Evolutionary conservation across 2,329 filamentous ascomycete species (phyloP), one percentile per base, ranked within the genome.

Genomic region (Microthyrium microscopicum): DNA sequence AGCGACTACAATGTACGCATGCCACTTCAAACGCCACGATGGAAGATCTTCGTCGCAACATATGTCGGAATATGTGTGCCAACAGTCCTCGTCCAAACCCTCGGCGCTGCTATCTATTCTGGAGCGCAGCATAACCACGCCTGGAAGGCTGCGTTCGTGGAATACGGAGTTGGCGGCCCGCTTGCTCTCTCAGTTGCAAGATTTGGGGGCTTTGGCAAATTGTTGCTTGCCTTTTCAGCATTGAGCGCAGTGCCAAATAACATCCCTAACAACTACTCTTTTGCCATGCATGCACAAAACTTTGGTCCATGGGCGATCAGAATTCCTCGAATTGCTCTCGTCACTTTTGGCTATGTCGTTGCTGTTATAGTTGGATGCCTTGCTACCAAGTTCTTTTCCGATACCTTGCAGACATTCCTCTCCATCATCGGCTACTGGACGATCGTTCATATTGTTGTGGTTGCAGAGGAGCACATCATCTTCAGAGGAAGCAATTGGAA

Each of bases 1-100:
- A 49, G 51, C 0, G 52, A 56, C 33, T 56, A 54, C 34, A 56
- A 55, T 33, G 52, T 55, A 11, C 49, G 49, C 5, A 55, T 55
- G 52, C 51, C 52, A 4, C 41, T 46, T n/a, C 42, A 47, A 12
- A 54, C 52, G 7, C 46, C 50, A 13, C 42, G 47, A 2, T 47
- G 44, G 40, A 45, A 47, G 28, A 52, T 53, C n/a, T 51, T 53
- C 31, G 34, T 41, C 16, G 49, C 46, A 15, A 41, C 40, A 2
- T 41, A 41, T 24, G 20, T 38, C 17, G 40, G 40, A 30, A 46
- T 47, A 18, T 40, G 44, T 5, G 39, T 52, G 3, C 51, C 51
- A 2, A 51, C 48, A 1, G 44, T 53, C 2, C 33, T 53, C 11
- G 48, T 54, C 4, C 47, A 52, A 33, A 47, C 44, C 3, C 41